phyloP scores from a whole-genome alignment of 164 flowering plant genomes.

The Vitis labrusca region DNA sequence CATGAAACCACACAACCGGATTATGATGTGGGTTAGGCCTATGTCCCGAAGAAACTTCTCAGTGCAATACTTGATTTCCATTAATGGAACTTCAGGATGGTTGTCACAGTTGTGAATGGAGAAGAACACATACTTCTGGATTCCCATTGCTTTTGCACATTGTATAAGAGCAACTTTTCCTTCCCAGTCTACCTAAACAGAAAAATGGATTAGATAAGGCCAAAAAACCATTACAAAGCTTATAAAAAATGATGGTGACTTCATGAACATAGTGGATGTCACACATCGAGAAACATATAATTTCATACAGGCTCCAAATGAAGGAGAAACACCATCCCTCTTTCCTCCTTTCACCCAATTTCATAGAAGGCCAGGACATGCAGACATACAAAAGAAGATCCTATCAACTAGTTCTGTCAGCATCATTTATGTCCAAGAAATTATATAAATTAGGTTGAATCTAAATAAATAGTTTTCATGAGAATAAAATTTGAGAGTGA shows the following conservation, averaged over 20 bases:
- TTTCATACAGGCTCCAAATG: background rate
- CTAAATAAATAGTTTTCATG: too few relatives aligned
- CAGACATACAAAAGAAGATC: too few relatives aligned
- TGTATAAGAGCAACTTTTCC: slow-evolving; percentile 99
- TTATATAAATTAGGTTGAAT: too few relatives aligned
- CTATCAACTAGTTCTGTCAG: too few relatives aligned
- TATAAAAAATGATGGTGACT: background rate
- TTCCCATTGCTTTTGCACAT: slow-evolving; percentile 99
- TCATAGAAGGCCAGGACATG: too few relatives aligned
- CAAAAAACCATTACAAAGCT: background rate
- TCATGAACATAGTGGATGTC: background rate
- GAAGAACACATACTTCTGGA: slow-evolving; percentile 86
- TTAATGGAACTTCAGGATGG: slow-evolving; percentile 96
- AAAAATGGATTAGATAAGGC: slow-evolving; percentile 28
- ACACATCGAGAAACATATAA: background rate
- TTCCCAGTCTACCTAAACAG: slow-evolving; percentile 99
- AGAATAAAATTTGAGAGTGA: too few relatives aligned
- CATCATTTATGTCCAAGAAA: too few relatives aligned
- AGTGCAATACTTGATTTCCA: slow-evolving; percentile 96
- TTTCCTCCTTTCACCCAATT: too few relatives aligned
- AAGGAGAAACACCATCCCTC: too few relatives aligned
- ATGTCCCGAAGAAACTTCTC: slow-evolving; percentile 90
- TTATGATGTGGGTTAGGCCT: slow-evolving; percentile 62
- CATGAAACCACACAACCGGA: slow-evolving; percentile 96
- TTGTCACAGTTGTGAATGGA: slow-evolving; percentile 98